phyloP scores from a whole-genome alignment of 2,329 filamentous ascomycete species.

The Fusarium nelsonii region DNA sequence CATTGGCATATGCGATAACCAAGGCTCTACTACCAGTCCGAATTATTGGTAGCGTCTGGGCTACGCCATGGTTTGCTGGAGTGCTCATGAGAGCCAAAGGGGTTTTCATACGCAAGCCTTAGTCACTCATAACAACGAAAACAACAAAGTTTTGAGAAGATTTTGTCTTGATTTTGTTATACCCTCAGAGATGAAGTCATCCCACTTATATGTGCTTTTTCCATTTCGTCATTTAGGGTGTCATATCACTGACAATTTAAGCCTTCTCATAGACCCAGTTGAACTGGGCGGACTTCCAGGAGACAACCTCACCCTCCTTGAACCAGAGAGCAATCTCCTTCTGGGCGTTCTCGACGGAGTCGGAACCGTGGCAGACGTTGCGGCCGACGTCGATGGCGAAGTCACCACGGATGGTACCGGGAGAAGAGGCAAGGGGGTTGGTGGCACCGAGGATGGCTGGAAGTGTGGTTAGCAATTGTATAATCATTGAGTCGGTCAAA shows the following conservation, averaged over 20 bases:
- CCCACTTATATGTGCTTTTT: constrained; percentile 43
- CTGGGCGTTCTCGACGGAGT: constrained; percentile 98
- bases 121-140: constrained; percentile 22
- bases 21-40: constrained; percentile 85
- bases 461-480: constrained; percentile 33
- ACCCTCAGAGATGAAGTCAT: constrained; percentile 43
- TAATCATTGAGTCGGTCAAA: constrained; percentile 38
- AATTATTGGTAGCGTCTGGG: constrained; percentile 84
- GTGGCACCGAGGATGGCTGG: constrained; percentile 94
- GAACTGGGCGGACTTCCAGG: constrained; percentile 85
- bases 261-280: constrained; percentile 98
- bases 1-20: constrained; percentile 89
- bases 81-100: constrained; percentile 62
- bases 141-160: constrained; percentile 36
- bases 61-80: constrained; percentile 91
- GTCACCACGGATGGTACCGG: constrained; percentile 98
- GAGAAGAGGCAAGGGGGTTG: constrained; percentile 94
- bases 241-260: constrained; percentile 53
- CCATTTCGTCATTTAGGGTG: constrained; percentile 41
- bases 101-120: constrained; percentile 49
- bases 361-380: constrained; percentile 99
- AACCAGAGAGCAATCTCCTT: constrained; percentile 99
- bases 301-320: constrained; percentile 85
- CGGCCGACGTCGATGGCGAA: constrained; percentile 85
- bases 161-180: constrained; percentile 45